A percentile compares a stretch with the other conserved stretches of the same genome.
Evolutionary conservation across 2,329 filamentous ascomycete genomes (phyloP).

Genomic region (Penicillium psychrosexuale): DNA sequence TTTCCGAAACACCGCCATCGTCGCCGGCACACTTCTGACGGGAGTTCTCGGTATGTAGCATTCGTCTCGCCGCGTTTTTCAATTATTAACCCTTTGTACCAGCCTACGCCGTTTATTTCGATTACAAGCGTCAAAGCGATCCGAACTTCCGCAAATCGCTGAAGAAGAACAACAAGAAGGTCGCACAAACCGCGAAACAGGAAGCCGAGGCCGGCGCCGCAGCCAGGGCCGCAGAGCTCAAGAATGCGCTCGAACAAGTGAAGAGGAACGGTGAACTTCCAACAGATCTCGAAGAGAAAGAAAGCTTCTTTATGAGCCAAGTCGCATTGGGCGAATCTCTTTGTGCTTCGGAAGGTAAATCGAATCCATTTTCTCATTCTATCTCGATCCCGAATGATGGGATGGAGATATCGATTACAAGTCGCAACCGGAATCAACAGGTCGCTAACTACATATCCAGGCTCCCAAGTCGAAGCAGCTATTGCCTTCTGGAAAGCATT

Average conservation of each 20-base stretch:
- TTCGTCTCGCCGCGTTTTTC: neutral
- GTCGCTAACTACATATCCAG: conserved; percentile 22
- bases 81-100: conserved; percentile 8
- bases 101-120: conserved; percentile 66
- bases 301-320: conserved; percentile 95
- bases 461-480: conserved; percentile 68
- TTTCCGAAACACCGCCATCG: conserved; percentile 48
- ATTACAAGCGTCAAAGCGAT: conserved; percentile 62
- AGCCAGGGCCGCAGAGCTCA: conserved; percentile 63
- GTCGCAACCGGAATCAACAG: neutral
- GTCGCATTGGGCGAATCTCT: conserved; percentile 84
- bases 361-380: conserved; percentile 4
- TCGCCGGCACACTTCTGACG: conserved; percentile 58
- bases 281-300: conserved; percentile 82
- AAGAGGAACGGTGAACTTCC: conserved; percentile 85
- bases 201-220: conserved; percentile 48
- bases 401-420: neutral
- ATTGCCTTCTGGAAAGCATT: conserved; percentile 97
- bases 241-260: conserved; percentile 71
- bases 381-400: neutral
- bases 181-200: conserved; percentile 48
- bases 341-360: conserved; percentile 70
- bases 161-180: conserved; percentile 48
- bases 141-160: conserved; percentile 60
- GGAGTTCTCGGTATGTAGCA: conserved; percentile 51